Base-by-base conservation (phyloP, 768 basidiomycete species). In the Neoboletus magnificus region DNA sequence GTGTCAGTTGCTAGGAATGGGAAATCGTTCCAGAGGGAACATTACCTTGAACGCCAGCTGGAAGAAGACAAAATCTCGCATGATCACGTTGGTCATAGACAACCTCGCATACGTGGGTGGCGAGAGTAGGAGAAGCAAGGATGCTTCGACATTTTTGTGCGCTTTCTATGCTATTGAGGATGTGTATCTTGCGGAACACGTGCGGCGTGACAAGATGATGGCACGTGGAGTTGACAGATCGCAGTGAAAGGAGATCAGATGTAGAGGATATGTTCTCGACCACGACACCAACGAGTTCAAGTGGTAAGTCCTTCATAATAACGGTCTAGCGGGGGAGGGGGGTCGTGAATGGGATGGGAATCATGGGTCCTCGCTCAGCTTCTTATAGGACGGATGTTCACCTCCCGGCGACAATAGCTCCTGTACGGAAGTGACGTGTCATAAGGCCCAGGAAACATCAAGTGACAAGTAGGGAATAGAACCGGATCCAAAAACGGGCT, bases 31-130 rank as follows among this genome's bases (percentile, higher is more conserved):
- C 4, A 18, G 4, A 16, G 25, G 32, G 16, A 9, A 50, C 37
- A 20, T 32, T 45, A 61, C 68, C 68, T 1, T 62, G 54, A 15
- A 25, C 16, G 12, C 57, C 50, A 5, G 53, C 41, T 1, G 64
- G 60, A 10, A 63, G 55, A 5, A 72, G 63, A 35, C 58, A 61
- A 35, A 72, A 70, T 8, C 46, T 46, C 5, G 63, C 61, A 20
- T 61, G 53, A 36, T 71, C 63, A 12, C 69, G 69, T 16, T 55
- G 50, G 53, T 71, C 69, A 22, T 71, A 72, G 35, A 72, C 62
- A 4, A 71, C 50, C 41, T 69, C 65, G 25, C 59, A 63, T 16
- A 71, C 67, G 12, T 62, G 54, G n/a, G 57, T 1, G 22, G 71
- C 58, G 10, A 71, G 59, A 27, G 60, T 30, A 36, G 69, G 54